These are phyloP conservation scores for Nigrograna mackinnonii DNA, from an alignment of 2,329 filamentous ascomycete species.

Conservation along the genomic window DNA sequence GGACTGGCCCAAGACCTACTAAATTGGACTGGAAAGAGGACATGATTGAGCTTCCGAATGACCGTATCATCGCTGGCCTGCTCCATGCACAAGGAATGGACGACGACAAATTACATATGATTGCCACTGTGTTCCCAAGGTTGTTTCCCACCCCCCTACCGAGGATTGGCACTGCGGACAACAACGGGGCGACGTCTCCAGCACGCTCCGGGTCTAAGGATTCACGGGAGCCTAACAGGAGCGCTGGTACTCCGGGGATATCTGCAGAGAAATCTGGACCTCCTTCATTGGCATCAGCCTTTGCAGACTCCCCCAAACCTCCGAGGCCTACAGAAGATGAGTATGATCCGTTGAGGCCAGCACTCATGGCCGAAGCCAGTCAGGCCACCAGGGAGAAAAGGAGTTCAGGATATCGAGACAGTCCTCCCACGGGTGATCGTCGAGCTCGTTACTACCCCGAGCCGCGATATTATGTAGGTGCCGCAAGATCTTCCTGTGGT, in stretches of 20 bases:
- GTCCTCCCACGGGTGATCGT: constrained; percentile 26
- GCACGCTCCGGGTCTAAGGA: constrained; percentile 33
- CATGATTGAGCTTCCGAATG: constrained; percentile 64
- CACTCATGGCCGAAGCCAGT: constrained; percentile 20
- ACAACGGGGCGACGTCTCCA: constrained; percentile 26
- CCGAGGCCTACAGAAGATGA: constrained; percentile 47
- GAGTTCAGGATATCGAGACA: constrained; percentile 25
- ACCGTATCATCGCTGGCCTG: constrained; percentile 52
- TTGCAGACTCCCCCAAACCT: constrained; percentile 37
- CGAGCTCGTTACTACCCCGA: constrained; percentile 33
- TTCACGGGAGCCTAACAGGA: constrained; percentile 23
- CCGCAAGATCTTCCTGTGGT: too few relatives aligned
- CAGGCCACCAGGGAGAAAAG: constrained; percentile 17
- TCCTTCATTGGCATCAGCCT: constrained; percentile 19
- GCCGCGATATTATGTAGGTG: constrained; percentile 40
- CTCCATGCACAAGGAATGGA: constrained; percentile 60
- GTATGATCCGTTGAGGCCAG: constrained; percentile 51
- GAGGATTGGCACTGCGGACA: constrained; percentile 42
- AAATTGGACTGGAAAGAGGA: constrained; percentile 60
- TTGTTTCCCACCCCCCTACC: constrained; percentile 48
- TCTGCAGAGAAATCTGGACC: constrained; percentile 23
- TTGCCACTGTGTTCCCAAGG: constrained; percentile 55
- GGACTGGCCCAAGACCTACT: constrained; percentile 21
- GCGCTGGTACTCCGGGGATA: constrained; percentile 19
- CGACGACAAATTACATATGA: constrained; percentile 56